These are phyloP conservation scores for Kluyveromyces nonfermentans DNA, from an alignment of 805 yeast species.

Conservation along the genomic window DNA sequence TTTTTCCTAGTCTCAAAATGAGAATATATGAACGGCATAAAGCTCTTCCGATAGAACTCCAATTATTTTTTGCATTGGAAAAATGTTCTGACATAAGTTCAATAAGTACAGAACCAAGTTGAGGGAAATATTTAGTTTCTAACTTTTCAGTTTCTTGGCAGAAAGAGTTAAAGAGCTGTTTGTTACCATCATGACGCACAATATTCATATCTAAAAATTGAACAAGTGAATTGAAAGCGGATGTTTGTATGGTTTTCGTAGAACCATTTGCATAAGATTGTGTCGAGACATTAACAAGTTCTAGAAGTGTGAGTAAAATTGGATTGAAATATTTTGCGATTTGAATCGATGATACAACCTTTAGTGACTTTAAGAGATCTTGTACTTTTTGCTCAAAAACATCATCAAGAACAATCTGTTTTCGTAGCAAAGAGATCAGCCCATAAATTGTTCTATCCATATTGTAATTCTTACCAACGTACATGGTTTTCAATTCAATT, in stretches of 20 bases:
- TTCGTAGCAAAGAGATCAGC: conserved; percentile 43
- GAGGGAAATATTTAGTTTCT: conserved; percentile 30
- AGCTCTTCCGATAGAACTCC: conserved; percentile 58
- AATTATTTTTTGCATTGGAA: conserved; percentile 39
- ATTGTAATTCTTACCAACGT: conserved; percentile 61
- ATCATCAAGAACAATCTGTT: conserved; percentile 25
- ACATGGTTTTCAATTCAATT: conserved; percentile 48
- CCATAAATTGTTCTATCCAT: conserved; percentile 45
- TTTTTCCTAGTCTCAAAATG: conserved; percentile 36
- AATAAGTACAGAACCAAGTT: conserved; percentile 43
- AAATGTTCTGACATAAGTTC: conserved; percentile 39
- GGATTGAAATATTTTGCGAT: conserved; percentile 55
- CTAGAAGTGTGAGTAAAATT: conserved; percentile 34
- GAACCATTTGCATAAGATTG: conserved; percentile 10
- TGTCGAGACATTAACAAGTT: conserved; percentile 27
- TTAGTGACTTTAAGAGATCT: conserved; percentile 39
- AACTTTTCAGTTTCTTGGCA: conserved; percentile 23
- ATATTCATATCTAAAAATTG: conserved; percentile 53
- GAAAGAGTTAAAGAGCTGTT: conserved; percentile 46
- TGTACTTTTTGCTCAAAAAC: conserved; percentile 38
- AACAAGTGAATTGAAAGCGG: conserved; percentile 47
- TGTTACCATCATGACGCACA: conserved; percentile 57
- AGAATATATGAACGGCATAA: conserved; percentile 50
- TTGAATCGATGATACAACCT: conserved; percentile 44
- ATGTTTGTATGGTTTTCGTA: conserved; percentile 20